These are phyloP conservation scores for Phialocephala subalpina DNA, from an alignment of 2,329 filamentous ascomycete genomes.

Conservation along the genomic window DNA sequence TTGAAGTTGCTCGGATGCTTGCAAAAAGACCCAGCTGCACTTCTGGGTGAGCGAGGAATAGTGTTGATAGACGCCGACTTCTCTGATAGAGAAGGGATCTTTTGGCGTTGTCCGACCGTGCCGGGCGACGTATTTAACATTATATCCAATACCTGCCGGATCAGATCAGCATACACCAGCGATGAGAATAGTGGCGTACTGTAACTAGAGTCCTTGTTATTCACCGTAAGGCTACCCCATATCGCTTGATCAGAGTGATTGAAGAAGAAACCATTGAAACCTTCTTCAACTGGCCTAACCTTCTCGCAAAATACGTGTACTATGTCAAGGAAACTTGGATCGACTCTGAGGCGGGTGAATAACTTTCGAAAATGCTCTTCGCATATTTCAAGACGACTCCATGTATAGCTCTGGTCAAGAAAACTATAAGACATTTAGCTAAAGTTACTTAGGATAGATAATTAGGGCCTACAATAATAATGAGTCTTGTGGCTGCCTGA, in stretches of 20 bases:
- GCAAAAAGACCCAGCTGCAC: conserved; percentile 10
- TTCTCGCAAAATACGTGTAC: conserved; percentile 11
- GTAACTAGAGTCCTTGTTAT: conserved; percentile 5
- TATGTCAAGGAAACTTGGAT: conserved; percentile 12
- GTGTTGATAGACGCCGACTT: conserved; percentile 10
- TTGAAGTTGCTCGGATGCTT: conserved; percentile 14
- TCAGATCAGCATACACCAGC: conserved; percentile 5
- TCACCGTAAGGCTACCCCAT: neutral
- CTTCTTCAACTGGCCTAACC: conserved; percentile 11
- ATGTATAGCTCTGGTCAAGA: conserved; percentile 14
- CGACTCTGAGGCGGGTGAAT: conserved; percentile 7
- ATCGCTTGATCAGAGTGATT: conserved; percentile 10
- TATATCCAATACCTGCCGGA: conserved; percentile 9
- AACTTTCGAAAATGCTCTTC: conserved; percentile 14
- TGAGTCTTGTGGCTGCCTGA: conserved; percentile 8
- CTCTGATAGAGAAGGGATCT: conserved; percentile 13
- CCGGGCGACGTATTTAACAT: conserved; percentile 13
- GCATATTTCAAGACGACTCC: conserved; percentile 15
- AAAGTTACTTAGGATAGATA: neutral
- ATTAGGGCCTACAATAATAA: conserved; percentile 4
- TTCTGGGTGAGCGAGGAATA: conserved; percentile 12
- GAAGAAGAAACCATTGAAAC: conserved; percentile 11
- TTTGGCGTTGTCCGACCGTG: conserved; percentile 5
- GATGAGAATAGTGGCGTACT: neutral
- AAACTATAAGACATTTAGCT: conserved; percentile 12